Conservation (phyloP, 2,329 filamentous ascomycete species). For the Rhinocladiella similis region DNA sequence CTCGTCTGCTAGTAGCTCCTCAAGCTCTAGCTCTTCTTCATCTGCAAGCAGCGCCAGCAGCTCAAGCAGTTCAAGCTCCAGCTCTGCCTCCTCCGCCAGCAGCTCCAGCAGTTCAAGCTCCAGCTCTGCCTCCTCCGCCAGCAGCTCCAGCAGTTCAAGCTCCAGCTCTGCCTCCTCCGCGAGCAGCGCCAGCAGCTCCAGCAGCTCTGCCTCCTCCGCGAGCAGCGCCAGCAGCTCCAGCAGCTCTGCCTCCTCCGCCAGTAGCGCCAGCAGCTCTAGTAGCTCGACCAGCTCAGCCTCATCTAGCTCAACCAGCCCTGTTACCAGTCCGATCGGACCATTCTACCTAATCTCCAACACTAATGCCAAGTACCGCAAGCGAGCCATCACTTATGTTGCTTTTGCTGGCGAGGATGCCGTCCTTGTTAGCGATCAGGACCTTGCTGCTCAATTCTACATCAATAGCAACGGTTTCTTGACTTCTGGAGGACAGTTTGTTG, state of each 20-base stretch:
- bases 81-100: neutral
- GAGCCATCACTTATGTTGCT: conserved; percentile 19
- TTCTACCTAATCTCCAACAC: conserved; percentile 3
- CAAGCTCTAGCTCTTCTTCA: neutral
- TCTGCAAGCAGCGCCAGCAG: neutral
- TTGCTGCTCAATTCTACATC: conserved; percentile 20
- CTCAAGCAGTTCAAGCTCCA: neutral
- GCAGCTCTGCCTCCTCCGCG: neutral
- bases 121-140: neutral
- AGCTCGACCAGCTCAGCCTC: neutral
- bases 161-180: neutral
- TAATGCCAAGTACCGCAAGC: conserved; percentile 15
- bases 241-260: neutral
- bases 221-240: neutral
- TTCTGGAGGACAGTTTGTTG: conserved; percentile 10
- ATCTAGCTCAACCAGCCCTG: neutral
- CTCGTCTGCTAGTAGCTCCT: neutral
- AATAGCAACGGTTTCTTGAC: conserved; percentile 12
- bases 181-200: neutral
- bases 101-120: neutral
- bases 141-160: neutral
- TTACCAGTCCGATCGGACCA: neutral
- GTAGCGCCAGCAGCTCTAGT: neutral
- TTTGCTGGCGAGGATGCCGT: conserved; percentile 15
- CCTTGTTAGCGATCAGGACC: conserved; percentile 3